Percentiles rank a stretch among this genome's conserved stretches.
Conservation (phyloP, 257 asterid species). For the Petunia axillaris region DNA sequence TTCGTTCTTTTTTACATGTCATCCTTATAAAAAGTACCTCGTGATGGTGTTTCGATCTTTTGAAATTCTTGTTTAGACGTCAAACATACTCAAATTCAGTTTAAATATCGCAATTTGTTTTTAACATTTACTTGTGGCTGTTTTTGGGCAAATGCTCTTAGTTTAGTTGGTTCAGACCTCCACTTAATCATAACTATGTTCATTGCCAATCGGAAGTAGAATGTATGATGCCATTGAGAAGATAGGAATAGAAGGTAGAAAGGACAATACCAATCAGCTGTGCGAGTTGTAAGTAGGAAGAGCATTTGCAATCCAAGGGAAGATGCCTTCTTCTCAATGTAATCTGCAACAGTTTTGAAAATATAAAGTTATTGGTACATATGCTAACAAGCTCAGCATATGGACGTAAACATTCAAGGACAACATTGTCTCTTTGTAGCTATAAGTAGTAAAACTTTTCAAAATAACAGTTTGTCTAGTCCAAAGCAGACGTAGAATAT, state of each 20-base stretch:
- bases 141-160: background rate
- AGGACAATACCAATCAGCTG: constrained; percentile 85
- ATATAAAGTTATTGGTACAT: constrained; percentile 1
- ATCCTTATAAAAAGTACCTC: background rate
- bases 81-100: constrained; percentile 14
- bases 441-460: background rate
- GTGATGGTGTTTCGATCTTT: background rate
- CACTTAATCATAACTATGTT: background rate
- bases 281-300: constrained; percentile 90
- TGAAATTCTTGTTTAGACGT: background rate
- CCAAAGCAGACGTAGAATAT: background rate
- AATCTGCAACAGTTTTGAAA: constrained; percentile 56
- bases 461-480: background rate
- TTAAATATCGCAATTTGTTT: background rate
- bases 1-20: background rate
- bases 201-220: background rate
- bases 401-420: background rate
- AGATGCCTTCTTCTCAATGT: constrained; percentile 89
- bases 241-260: constrained; percentile 5
- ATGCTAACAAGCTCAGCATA: background rate
- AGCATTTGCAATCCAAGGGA: constrained; percentile 76
- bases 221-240: background rate
- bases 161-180: background rate
- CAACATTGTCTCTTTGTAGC: background rate
- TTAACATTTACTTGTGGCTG: background rate